Evolutionary conservation across 2,329 filamentous ascomycete species (phyloP).

Genomic region (Diaporthe ampelina): DNA sequence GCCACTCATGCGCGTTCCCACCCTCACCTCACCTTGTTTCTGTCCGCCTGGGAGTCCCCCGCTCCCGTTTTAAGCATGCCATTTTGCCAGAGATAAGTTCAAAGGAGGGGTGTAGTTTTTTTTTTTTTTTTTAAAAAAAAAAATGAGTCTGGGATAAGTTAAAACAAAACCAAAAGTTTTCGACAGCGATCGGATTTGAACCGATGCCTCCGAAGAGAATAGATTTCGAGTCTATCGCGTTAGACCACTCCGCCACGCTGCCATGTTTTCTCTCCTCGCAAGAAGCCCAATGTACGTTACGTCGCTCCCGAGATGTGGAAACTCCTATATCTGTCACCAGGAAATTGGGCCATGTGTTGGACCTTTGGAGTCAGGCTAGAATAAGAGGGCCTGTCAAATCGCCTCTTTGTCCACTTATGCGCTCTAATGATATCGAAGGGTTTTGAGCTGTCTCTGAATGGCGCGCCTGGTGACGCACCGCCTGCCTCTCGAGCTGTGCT

Average conservation of each 20-base stretch:
- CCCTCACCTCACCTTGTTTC: background rate
- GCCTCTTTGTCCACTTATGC: background rate
- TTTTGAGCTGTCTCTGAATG: background rate
- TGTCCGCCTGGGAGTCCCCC: background rate
- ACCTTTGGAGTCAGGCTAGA: background rate
- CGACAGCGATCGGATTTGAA: slow-evolving; percentile 40
- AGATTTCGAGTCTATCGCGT: slow-evolving; percentile 41
- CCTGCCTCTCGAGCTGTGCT: background rate
- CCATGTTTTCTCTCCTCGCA: background rate
- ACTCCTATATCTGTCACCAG: background rate
- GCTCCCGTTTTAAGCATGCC: background rate
- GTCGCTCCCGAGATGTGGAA: background rate
- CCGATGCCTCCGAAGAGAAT: slow-evolving; percentile 40
- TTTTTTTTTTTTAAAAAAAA: too few species aligned
- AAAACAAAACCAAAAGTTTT: background rate
- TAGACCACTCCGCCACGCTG: slow-evolving; percentile 39
- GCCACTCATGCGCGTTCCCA: background rate
- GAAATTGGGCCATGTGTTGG: background rate
- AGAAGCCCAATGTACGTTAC: too few species aligned
- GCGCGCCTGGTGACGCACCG: background rate
- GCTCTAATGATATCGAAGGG: background rate
- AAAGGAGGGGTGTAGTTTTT: too few species aligned
- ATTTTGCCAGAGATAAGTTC: background rate
- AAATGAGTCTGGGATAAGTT: background rate
- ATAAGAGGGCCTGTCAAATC: background rate